Percentiles rank a stretch among this genome's conserved stretches.
Evolutionary conservation across 148 eudicot genomes (phyloP).

Genomic region (Vaccinium corymbosum): DNA sequence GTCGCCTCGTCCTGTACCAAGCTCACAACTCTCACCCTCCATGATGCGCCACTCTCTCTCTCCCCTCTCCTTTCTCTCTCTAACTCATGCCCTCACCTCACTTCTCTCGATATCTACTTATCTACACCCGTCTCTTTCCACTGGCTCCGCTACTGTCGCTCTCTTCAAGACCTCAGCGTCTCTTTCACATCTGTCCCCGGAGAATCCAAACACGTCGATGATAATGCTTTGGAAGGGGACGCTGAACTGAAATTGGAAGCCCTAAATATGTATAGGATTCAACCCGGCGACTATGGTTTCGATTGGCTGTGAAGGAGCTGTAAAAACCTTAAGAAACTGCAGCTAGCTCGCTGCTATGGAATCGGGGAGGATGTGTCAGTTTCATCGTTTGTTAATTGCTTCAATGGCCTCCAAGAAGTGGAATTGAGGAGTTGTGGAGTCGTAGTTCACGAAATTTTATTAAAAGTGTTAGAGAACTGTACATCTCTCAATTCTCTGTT

Average conservation of each 20-base stretch:
- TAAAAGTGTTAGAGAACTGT: slow-evolving; percentile 32
- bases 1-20: too few species aligned
- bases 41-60: too few species aligned
- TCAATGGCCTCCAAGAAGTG: slow-evolving; percentile 35
- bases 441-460: slow-evolving; percentile 33
- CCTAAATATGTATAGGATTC: slow-evolving; percentile 33
- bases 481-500: slow-evolving; percentile 31
- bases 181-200: too few species aligned
- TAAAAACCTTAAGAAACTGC: slow-evolving; percentile 32
- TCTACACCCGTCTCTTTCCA: too few species aligned
- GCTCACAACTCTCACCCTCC: too few species aligned
- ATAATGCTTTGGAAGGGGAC: neutral
- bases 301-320: slow-evolving; percentile 52
- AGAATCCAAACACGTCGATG: too few species aligned
- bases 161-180: too few species aligned
- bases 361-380: slow-evolving; percentile 40
- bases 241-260: slow-evolving; percentile 29
- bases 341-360: slow-evolving; percentile 46
- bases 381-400: slow-evolving; percentile 24
- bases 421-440: slow-evolving; percentile 31
- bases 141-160: too few species aligned
- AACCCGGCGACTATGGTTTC: slow-evolving; percentile 33
- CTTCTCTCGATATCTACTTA: too few species aligned
- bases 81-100: too few species aligned
- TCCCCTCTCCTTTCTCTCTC: too few species aligned